Percentiles rank a stretch among this genome's conserved stretches.
Evolutionary conservation across 2,329 filamentous ascomycete species (phyloP).

Genomic region (Sclerotinia subarctica): DNA sequence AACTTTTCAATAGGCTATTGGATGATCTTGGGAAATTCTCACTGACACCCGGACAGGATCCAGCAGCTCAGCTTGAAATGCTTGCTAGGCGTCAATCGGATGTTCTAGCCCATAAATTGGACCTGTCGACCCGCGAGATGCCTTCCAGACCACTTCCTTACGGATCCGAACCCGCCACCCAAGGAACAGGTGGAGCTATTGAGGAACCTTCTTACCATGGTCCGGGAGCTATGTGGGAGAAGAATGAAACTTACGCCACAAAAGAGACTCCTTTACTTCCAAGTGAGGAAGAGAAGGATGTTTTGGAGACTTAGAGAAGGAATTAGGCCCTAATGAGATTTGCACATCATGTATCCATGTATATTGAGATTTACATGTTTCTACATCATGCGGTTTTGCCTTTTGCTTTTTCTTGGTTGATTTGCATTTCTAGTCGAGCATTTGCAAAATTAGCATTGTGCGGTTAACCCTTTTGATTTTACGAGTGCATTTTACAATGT

Average conservation of each 20-base stretch:
- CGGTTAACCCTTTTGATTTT: neutral
- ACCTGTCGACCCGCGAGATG: conserved; percentile 42
- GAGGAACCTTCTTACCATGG: conserved; percentile 49
- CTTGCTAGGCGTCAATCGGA: conserved; percentile 65
- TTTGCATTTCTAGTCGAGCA: neutral
- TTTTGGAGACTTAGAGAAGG: conserved; percentile 30
- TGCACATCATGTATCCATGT: conserved; percentile 17
- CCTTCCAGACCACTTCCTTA: conserved; percentile 51
- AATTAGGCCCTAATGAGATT: neutral
- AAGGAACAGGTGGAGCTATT: conserved; percentile 39
- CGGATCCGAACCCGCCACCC: conserved; percentile 51
- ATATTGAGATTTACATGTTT: neutral
- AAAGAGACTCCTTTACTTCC: conserved; percentile 40
- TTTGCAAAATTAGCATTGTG: neutral
- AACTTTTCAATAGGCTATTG: conserved; percentile 11
- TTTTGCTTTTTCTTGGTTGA: neutral
- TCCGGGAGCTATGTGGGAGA: conserved; percentile 52
- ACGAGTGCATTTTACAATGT: neutral
- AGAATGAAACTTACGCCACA: conserved; percentile 44
- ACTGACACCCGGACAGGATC: conserved; percentile 55
- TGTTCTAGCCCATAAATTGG: conserved; percentile 54
- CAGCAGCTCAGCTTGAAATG: conserved; percentile 65
- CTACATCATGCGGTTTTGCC: neutral
- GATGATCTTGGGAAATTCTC: conserved; percentile 17
- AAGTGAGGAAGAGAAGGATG: conserved; percentile 38